phyloP scores from a whole-genome alignment of 768 basidiomycete genomes.

The Lepiota brunneoincarnata region DNA sequence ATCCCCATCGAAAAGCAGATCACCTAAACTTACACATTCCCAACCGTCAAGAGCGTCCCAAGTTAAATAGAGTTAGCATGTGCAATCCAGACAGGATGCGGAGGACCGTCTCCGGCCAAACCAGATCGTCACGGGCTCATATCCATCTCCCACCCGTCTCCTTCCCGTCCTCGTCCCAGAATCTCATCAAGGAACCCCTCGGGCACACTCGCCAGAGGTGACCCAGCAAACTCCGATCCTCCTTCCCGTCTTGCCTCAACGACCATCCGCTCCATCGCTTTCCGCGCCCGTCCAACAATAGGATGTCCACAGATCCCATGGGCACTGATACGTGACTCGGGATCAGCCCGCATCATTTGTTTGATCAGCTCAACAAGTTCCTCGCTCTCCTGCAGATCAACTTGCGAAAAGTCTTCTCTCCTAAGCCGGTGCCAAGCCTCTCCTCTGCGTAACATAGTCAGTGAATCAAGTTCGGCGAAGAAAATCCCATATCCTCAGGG shows the following conservation, averaged over 20 bases:
- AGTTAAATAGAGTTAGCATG: slow-evolving; percentile 14
- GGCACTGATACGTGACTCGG: slow-evolving; percentile 55
- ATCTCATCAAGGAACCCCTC: slow-evolving; percentile 66
- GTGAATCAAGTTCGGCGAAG: slow-evolving; percentile 15
- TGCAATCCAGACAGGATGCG: neutral
- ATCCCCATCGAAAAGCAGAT: slow-evolving; percentile 12
- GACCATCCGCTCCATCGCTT: slow-evolving; percentile 56
- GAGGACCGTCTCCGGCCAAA: neutral
- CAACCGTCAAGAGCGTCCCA: slow-evolving; percentile 11
- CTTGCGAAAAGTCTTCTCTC: slow-evolving; percentile 86
- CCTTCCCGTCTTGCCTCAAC: slow-evolving; percentile 31
- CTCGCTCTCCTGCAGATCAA: slow-evolving; percentile 64
- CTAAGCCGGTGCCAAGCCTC: slow-evolving; percentile 93
- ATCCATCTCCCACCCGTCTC: slow-evolving; percentile 22
- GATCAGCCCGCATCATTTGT: slow-evolving; percentile 76
- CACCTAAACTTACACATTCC: slow-evolving; percentile 6
- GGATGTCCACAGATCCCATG: slow-evolving; percentile 57
- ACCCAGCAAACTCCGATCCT: slow-evolving; percentile 49
- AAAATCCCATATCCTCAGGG: slow-evolving; percentile 14
- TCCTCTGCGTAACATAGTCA: slow-evolving; percentile 56
- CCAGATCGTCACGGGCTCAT: slow-evolving; percentile 18
- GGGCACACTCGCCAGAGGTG: slow-evolving; percentile 58
- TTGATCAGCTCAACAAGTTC: slow-evolving; percentile 67
- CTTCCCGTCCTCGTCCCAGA: slow-evolving; percentile 36
- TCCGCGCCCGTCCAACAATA: slow-evolving; percentile 61